Percentiles rank a stretch among this genome's conserved stretches.
phyloP scores from a whole-genome alignment of 2,329 filamentous ascomycete species.

The Aspergillus carbonarius region DNA sequence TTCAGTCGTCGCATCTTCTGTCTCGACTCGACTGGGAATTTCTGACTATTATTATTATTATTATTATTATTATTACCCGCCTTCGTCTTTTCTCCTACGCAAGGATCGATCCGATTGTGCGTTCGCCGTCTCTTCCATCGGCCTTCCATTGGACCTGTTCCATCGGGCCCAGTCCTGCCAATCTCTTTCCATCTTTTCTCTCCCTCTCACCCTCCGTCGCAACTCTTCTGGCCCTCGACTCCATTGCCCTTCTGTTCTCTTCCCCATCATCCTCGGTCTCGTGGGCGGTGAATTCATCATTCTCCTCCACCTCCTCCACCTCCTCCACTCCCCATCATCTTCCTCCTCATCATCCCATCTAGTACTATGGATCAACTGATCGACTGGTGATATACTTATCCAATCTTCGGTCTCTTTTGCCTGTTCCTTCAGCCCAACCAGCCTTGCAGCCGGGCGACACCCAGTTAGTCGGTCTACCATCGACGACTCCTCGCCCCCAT shows the following conservation, averaged over 20 bases:
- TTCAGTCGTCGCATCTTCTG: not conserved
- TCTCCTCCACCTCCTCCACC: not conserved
- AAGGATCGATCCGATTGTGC: conserved; percentile 1
- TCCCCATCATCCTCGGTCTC: not conserved
- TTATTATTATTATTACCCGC: not conserved
- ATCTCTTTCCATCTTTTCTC: conserved; percentile 1
- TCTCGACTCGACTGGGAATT: not conserved
- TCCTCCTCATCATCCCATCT: not conserved
- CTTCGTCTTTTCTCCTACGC: not conserved
- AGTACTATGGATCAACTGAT: conserved; percentile 6
- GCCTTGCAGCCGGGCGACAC: conserved; percentile 4
- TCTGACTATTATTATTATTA: not conserved
- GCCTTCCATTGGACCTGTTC: conserved; percentile 2
- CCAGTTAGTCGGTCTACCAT: conserved; percentile 1
- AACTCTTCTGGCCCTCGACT: not conserved
- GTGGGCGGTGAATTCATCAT: conserved; percentile 1
- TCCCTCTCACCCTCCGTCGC: not conserved
- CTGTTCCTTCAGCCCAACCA: conserved; percentile 5
- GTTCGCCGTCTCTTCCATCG: conserved; percentile 4
- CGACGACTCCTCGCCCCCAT: not conserved
- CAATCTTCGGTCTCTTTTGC: conserved; percentile 4
- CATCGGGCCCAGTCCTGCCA: not conserved
- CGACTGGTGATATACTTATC: conserved; percentile 1
- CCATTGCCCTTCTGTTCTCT: not conserved
- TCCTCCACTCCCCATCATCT: not conserved